Conservation (phyloP, 345 rosid genomes). For the Combretum micranthum region DNA sequence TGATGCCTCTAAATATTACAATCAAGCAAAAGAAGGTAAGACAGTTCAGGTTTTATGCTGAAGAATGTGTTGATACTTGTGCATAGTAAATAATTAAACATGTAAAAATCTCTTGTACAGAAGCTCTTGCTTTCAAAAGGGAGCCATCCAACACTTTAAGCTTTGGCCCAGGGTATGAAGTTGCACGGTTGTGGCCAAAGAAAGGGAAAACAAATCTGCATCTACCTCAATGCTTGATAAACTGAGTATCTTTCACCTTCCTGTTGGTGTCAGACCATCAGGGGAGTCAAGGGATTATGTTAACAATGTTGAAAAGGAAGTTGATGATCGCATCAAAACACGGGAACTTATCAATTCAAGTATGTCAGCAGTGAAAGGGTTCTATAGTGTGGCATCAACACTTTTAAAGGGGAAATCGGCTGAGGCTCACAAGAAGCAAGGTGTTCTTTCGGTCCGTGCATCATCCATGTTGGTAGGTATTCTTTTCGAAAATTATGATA, state of each 20-base stretch:
- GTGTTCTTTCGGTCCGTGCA: constrained; percentile 75
- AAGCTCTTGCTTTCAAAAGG: constrained; percentile 50
- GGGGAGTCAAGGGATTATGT: constrained; percentile 32
- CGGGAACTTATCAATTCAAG: constrained; percentile 25
- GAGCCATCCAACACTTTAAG: constrained; percentile 59
- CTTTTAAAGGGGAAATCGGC: constrained; percentile 46
- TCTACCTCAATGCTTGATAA: constrained; percentile 43
- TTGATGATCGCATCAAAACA: constrained; percentile 32
- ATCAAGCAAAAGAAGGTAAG: constrained; percentile 55
- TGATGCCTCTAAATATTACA: constrained; percentile 19
- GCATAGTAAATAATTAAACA: background rate
- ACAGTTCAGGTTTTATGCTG: background rate
- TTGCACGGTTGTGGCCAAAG: constrained; percentile 61
- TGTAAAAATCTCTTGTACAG: constrained; percentile 26
- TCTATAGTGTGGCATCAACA: constrained; percentile 48
- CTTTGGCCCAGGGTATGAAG: constrained; percentile 59
- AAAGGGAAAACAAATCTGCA: constrained; percentile 46
- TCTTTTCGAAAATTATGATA: background rate
- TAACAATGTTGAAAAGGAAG: constrained; percentile 21
- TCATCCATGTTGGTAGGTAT: constrained; percentile 92
- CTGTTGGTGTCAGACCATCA: constrained; percentile 76
- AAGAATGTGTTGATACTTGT: background rate
- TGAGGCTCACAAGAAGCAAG: constrained; percentile 59
- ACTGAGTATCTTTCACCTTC: constrained; percentile 60
- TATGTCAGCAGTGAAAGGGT: constrained; percentile 38